These are phyloP conservation scores for Podospora pseudocomata DNA, from an alignment of 495 filamentous ascomycete species.

Conservation along the genomic window DNA sequence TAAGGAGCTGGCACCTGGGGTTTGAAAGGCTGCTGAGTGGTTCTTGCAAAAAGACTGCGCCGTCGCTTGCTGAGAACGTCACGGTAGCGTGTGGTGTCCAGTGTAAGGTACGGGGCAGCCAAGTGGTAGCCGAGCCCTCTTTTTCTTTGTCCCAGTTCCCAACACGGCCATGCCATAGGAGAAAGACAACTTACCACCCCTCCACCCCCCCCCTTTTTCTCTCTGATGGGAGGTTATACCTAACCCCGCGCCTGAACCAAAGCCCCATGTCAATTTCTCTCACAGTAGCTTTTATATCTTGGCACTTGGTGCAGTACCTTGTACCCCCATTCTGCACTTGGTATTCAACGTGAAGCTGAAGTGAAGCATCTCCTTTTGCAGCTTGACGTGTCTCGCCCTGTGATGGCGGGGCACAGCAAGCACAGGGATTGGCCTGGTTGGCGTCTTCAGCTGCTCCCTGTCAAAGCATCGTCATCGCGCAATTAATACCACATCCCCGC, in stretches of 20 bases:
- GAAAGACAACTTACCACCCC: too few species aligned
- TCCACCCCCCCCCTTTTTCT: too few species aligned
- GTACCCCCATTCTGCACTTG: too few species aligned
- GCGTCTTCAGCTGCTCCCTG: neutral
- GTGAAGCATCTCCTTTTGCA: neutral
- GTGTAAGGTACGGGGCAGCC: neutral
- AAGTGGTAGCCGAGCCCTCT: conserved; percentile 3
- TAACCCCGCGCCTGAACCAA: neutral
- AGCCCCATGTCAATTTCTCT: too few species aligned
- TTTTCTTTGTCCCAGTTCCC: conserved; percentile 2
- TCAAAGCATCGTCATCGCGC: neutral
- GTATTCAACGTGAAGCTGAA: neutral
- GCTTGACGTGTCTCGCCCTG: neutral
- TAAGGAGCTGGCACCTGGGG: neutral
- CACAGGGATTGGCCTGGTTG: neutral
- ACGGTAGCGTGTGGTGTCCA: neutral
- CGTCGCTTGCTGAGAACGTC: conserved; percentile 1
- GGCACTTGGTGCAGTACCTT: too few species aligned
- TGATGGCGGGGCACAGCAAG: neutral
- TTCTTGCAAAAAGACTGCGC: conserved; percentile 3
- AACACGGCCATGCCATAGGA: conserved; percentile 5
- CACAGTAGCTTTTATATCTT: too few species aligned
- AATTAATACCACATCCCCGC: neutral
- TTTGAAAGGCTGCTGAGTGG: neutral
- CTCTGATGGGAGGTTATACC: neutral